Evolutionary conservation across 352 stramenopile species (phyloP).

Genomic region (Pythium grandisporangium): DNA sequence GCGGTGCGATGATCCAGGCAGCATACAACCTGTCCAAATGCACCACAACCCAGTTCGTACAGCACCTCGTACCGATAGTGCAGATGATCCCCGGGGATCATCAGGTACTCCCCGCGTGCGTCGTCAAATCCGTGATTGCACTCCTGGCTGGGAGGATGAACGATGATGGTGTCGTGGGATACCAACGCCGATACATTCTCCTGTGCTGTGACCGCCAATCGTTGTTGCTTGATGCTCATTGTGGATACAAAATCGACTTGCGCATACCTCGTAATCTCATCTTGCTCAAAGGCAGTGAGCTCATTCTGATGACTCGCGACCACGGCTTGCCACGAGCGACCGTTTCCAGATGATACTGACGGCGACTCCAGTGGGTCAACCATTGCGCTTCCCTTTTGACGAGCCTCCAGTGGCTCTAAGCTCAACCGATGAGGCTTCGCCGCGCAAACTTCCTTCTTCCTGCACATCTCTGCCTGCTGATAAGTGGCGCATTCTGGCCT

Average conservation of each 20-base stretch:
- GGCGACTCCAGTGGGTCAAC: too few species aligned
- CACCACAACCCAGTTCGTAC: slow-evolving; percentile 93
- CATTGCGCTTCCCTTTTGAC: too few species aligned
- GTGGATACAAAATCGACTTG: slow-evolving; percentile 31
- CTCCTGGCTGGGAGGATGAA: too few species aligned
- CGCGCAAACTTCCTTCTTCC: too few species aligned
- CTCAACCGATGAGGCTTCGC: too few species aligned
- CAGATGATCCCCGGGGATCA: slow-evolving; percentile 91
- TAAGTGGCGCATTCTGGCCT: too few species aligned
- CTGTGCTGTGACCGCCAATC: not conserved
- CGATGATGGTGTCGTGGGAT: too few species aligned
- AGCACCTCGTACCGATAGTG: slow-evolving; percentile 92
- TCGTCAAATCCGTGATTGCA: slow-evolving; percentile 95
- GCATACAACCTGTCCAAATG: slow-evolving; percentile 97
- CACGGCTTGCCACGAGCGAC: not conserved
- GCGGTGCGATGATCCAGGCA: slow-evolving; percentile 84
- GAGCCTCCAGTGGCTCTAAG: too few species aligned
- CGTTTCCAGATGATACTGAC: not conserved
- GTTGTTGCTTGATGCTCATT: slow-evolving; percentile 6
- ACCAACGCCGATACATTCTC: not conserved
- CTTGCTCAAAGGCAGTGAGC: slow-evolving; percentile 34
- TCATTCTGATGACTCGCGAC: slow-evolving; percentile 10
- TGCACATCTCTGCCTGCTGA: too few species aligned
- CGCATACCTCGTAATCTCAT: slow-evolving; percentile 38
- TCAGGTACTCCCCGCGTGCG: slow-evolving; percentile 96